These are phyloP conservation scores for Juglanconis juglandina DNA, from an alignment of 2,329 filamentous ascomycete species.

Conservation along the genomic window DNA sequence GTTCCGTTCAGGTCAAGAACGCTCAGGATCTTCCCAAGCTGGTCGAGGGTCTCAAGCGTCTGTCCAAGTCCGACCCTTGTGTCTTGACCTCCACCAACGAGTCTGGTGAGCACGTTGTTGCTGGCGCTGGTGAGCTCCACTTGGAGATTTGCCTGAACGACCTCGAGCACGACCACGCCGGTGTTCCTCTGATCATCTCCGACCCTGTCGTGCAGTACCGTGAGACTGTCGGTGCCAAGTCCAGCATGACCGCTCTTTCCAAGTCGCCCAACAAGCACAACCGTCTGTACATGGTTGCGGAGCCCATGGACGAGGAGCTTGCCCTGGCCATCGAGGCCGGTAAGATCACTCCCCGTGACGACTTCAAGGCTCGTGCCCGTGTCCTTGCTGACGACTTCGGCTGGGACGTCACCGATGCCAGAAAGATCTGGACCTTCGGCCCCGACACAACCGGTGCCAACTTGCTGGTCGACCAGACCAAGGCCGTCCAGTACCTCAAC, in stretches of 20 bases:
- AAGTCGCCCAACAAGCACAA: conserved; percentile 99
- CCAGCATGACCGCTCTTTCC: conserved; percentile 93
- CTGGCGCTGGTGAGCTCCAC: conserved; percentile 98
- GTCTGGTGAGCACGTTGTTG: conserved; percentile 98
- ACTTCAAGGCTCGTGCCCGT: conserved; percentile 98
- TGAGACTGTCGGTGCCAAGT: conserved; percentile 83
- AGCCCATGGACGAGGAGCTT: conserved; percentile 90
- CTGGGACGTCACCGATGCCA: conserved; percentile 99
- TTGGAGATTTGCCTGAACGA: conserved; percentile 99
- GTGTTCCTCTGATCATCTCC: conserved; percentile 95
- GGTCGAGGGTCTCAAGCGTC: conserved; percentile 99
- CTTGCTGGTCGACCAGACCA: conserved; percentile 98
- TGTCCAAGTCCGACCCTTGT: conserved; percentile 99
- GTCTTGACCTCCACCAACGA: conserved; percentile 85
- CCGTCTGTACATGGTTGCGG: conserved; percentile 93
- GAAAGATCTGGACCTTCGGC: conserved; percentile 99
- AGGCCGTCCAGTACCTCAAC: conserved; percentile 99
- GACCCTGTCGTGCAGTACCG: conserved; percentile 98
- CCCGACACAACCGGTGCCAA: conserved; percentile 97
- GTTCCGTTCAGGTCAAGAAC: conserved; percentile 99
- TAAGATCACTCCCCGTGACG: conserved; percentile 92
- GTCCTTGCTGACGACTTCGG: conserved; percentile 93
- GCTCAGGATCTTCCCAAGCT: conserved; percentile 99
- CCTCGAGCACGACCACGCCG: conserved; percentile 98
- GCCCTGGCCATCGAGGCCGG: conserved; percentile 84